Conservation (phyloP, 2,329 filamentous ascomycete species). For the Davidsoniella neocaledoniae region DNA sequence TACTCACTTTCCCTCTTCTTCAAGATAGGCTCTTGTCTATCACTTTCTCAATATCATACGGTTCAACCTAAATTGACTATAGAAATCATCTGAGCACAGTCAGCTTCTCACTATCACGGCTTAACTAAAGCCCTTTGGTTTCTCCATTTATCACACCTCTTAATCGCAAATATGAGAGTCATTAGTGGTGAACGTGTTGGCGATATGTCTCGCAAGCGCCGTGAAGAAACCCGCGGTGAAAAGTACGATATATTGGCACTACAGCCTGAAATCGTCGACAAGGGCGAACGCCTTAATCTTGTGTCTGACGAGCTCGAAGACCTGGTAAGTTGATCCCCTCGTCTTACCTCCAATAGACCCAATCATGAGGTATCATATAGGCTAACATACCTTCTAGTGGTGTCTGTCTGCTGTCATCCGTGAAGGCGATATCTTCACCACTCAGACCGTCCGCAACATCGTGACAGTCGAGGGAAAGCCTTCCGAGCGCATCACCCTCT, state of each 20-base stretch:
- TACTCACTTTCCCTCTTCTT: too few relatives aligned
- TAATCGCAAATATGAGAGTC: constrained; percentile 1
- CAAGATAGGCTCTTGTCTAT: too few relatives aligned
- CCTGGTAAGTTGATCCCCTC: constrained; percentile 22
- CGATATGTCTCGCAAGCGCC: too few relatives aligned
- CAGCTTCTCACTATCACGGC: too few relatives aligned
- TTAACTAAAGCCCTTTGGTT: too few relatives aligned
- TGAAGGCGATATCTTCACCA: constrained; percentile 34
- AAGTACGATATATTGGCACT: neutral
- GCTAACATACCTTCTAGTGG: too few relatives aligned
- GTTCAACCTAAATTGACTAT: too few relatives aligned
- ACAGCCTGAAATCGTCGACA: constrained; percentile 23
- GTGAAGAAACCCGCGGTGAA: neutral
- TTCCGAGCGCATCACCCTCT: constrained; percentile 37
- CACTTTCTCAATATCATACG: too few relatives aligned
- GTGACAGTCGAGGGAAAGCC: constrained; percentile 31
- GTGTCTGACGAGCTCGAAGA: constrained; percentile 29
- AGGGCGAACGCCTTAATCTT: constrained; percentile 24
- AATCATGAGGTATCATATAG: too few relatives aligned
- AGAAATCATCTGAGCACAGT: too few relatives aligned
- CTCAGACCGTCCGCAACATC: constrained; percentile 40
- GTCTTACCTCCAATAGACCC: too few relatives aligned
- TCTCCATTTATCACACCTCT: too few relatives aligned
- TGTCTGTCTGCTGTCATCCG: constrained; percentile 37
- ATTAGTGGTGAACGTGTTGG: neutral